Conservation (phyloP, 768 basidiomycete species). For the Rhizopogon salebrosus region DNA sequence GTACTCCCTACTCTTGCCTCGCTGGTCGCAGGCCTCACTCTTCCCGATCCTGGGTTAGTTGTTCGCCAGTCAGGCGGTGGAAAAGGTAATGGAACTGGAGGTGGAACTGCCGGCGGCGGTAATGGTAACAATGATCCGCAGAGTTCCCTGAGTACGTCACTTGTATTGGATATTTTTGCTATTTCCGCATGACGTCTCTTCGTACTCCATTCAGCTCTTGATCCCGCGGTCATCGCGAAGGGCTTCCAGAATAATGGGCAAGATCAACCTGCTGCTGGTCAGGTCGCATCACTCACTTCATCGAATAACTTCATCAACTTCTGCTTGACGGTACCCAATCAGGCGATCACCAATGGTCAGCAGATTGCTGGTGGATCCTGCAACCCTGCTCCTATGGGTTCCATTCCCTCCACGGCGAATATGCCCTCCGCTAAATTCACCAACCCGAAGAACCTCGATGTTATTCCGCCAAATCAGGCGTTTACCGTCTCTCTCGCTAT, state of each 20-base stretch:
- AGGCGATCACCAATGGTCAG: slow-evolving; percentile 51
- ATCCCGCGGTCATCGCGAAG: slow-evolving; percentile 43
- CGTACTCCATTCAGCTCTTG: slow-evolving; percentile 35
- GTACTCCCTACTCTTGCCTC: slow-evolving; percentile 33
- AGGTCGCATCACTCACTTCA: slow-evolving; percentile 48
- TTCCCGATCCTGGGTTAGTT: slow-evolving; percentile 14
- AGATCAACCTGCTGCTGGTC: slow-evolving; percentile 37
- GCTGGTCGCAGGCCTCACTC: slow-evolving; percentile 26
- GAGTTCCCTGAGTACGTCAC: slow-evolving; percentile 25
- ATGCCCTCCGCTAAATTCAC: slow-evolving; percentile 48
- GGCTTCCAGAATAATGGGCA: slow-evolving; percentile 50
- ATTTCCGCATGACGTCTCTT: slow-evolving; percentile 2
- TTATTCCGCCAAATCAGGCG: slow-evolving; percentile 37
- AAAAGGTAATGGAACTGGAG: slow-evolving; percentile 13
- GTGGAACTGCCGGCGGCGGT: neutral
- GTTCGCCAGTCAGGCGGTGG: slow-evolving; percentile 15
- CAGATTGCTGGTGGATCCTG: slow-evolving; percentile 50
- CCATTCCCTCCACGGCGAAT: slow-evolving; percentile 41
- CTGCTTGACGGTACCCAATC: slow-evolving; percentile 38
- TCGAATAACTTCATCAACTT: slow-evolving; percentile 62
- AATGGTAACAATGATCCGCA: slow-evolving; percentile 33
- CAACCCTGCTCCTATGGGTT: slow-evolving; percentile 55
- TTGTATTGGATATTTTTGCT: slow-evolving; percentile 4
- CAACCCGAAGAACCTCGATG: slow-evolving; percentile 35
- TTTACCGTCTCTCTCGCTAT: slow-evolving; percentile 52